These are phyloP conservation scores for Scheffersomyces titani DNA, from an alignment of 1,139 yeast species.

Conservation along the genomic window DNA sequence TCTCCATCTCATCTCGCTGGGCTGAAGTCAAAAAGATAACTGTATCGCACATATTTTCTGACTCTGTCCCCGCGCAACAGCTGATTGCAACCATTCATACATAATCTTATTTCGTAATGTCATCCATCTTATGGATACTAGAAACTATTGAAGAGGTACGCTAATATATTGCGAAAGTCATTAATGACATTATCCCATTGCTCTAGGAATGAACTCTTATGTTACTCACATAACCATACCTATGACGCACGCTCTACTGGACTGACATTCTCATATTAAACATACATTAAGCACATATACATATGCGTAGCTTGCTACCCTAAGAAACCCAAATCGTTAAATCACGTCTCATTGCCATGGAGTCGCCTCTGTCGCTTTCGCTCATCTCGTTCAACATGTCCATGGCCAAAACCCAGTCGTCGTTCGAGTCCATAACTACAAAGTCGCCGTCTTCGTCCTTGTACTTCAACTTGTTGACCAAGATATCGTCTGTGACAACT, in stretches of 20 bases:
- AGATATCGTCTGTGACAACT: constrained; percentile 34
- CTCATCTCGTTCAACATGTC: constrained; percentile 51
- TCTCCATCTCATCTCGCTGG: not conserved
- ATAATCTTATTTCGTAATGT: not conserved
- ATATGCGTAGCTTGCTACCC: not conserved
- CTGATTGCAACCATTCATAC: not conserved
- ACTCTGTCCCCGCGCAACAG: not conserved
- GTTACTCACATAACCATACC: not conserved
- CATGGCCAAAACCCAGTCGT: constrained; percentile 62
- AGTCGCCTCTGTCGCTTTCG: constrained; percentile 22
- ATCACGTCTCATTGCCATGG: constrained; percentile 29
- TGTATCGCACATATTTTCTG: not conserved
- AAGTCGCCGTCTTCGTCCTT: constrained; percentile 96
- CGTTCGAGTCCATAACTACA: constrained; percentile 83
- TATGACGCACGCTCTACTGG: not conserved
- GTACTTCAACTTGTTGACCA: constrained; percentile 63
- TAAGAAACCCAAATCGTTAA: constrained; percentile 43
- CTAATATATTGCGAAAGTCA: too few relatives aligned
- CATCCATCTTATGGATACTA: too few relatives aligned
- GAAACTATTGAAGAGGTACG: too few relatives aligned
- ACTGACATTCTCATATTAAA: not conserved
- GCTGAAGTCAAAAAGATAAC: not conserved
- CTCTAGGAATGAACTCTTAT: too few relatives aligned
- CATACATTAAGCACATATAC: not conserved
- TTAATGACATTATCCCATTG: too few relatives aligned